A percentile compares a stretch with the other conserved stretches of the same genome.
phyloP scores from a whole-genome alignment of 305 asterid genomes.

The Solanum hybrid region DNA sequence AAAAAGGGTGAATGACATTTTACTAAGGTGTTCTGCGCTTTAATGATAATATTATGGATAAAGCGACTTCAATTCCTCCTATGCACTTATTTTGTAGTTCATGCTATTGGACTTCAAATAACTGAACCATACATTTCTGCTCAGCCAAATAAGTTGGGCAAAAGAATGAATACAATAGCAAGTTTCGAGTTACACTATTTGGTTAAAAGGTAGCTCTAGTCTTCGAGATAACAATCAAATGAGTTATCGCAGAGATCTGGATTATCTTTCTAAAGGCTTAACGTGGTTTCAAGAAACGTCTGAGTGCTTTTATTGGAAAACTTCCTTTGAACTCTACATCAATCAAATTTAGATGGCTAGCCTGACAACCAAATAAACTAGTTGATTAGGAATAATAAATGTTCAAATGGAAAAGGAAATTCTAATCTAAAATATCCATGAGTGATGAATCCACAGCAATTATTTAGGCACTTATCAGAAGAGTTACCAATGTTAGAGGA shows the following conservation, averaged over 20 bases:
- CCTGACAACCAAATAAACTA: not conserved
- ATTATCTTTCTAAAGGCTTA: not conserved
- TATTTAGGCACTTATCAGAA: not conserved
- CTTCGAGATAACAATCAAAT: not conserved
- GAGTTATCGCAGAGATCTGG: not conserved
- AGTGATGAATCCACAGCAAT: not conserved
- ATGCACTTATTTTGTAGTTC: not conserved
- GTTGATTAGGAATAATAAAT: not conserved
- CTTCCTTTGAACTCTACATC: not conserved
- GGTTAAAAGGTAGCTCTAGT: not conserved
- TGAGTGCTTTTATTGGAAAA: not conserved
- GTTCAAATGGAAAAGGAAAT: not conserved
- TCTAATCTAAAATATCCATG: not conserved
- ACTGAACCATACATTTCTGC: not conserved
- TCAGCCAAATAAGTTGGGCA: not conserved
- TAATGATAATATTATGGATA: not conserved
- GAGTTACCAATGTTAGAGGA: not conserved
- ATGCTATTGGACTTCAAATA: not conserved
- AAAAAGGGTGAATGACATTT: not conserved
- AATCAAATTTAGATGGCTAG: not conserved
- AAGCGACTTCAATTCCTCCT: not conserved
- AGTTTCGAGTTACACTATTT: not conserved
- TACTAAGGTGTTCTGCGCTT: not conserved
- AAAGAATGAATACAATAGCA: not conserved
- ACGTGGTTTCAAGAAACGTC: not conserved